These are phyloP conservation scores for Aspergillus conjunctus DNA, from an alignment of 495 filamentous ascomycete genomes.

Conservation along the genomic window DNA sequence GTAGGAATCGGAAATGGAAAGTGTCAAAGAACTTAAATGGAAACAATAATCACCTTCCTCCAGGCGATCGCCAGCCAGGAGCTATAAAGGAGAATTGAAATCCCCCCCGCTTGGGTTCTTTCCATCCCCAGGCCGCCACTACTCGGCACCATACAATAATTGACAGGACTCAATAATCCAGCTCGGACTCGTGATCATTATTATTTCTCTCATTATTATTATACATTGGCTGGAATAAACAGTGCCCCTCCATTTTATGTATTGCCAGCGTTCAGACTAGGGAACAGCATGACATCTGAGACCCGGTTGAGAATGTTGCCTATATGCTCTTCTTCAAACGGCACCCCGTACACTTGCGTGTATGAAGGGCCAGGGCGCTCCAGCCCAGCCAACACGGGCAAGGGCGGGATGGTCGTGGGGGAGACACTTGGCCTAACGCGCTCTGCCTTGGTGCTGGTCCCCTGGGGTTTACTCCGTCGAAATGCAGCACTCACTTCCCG, in stretches of 20 bases:
- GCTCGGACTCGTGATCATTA: background rate
- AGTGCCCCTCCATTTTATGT: conserved; percentile 5
- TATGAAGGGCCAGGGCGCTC: conserved; percentile 20
- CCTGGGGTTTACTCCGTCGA: conserved; percentile 26
- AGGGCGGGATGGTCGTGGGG: conserved; percentile 27
- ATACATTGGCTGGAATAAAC: background rate
- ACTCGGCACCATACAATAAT: background rate
- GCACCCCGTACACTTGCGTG: conserved; percentile 15
- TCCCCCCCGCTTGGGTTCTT: background rate
- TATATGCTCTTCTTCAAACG: conserved; percentile 22
- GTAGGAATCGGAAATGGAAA: background rate
- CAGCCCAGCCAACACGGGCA: conserved; percentile 30
- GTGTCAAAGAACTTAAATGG: background rate
- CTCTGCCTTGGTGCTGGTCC: conserved; percentile 1
- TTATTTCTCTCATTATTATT: background rate
- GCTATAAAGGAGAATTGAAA: background rate
- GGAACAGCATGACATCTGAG: conserved; percentile 49
- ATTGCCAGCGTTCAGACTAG: conserved; percentile 35
- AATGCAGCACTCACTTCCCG: conserved; percentile 44
- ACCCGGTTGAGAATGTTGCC: conserved; percentile 34
- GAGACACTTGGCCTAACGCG: conserved; percentile 17
- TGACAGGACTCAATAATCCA: background rate
- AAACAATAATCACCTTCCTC: no score
- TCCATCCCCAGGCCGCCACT: background rate
- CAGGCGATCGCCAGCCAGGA: background rate